phyloP scores from a whole-genome alignment of 225 moss, liverwort and hornwort genomes.

The Antitrichia curtipendula region DNA sequence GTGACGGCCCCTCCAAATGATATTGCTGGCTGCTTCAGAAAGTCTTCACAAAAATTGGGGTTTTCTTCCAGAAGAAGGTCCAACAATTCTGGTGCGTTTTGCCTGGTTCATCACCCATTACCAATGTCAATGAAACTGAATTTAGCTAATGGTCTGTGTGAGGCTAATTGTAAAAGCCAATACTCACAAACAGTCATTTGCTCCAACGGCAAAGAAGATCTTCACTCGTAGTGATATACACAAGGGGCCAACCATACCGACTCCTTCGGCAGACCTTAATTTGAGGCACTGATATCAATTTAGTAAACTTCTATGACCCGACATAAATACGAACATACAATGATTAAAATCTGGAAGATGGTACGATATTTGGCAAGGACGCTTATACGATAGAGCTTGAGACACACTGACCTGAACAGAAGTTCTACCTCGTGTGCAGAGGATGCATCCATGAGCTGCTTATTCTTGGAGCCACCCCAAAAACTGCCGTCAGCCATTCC shows the following conservation, averaged over 20 bases:
- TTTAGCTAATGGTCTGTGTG: background rate
- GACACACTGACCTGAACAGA: constrained; percentile 16
- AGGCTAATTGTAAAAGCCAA: background rate
- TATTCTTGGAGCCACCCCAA: constrained; percentile 25
- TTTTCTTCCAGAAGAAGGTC: constrained; percentile 25
- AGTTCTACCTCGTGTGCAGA: constrained; percentile 27
- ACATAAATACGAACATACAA: background rate
- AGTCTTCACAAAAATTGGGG: constrained; percentile 29
- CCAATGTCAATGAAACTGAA: background rate
- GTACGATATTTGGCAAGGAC: background rate
- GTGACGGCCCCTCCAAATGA: constrained; percentile 29
- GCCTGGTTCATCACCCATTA: constrained; percentile 2
- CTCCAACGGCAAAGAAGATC: background rate
- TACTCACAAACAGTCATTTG: background rate
- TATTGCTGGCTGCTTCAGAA: constrained; percentile 27
- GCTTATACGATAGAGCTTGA: background rate
- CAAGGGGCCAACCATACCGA: background rate
- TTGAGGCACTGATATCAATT: background rate
- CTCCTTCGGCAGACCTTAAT: background rate
- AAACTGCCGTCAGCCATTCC: constrained; percentile 44
- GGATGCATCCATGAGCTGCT: constrained; percentile 6
- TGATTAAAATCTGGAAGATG: background rate
- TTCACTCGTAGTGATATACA: background rate
- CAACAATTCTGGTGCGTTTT: constrained; percentile 28
- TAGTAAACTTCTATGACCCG: background rate